Base-by-base conservation (phyloP, 2,329 filamentous ascomycete species). In the Fusarium sp. region DNA sequence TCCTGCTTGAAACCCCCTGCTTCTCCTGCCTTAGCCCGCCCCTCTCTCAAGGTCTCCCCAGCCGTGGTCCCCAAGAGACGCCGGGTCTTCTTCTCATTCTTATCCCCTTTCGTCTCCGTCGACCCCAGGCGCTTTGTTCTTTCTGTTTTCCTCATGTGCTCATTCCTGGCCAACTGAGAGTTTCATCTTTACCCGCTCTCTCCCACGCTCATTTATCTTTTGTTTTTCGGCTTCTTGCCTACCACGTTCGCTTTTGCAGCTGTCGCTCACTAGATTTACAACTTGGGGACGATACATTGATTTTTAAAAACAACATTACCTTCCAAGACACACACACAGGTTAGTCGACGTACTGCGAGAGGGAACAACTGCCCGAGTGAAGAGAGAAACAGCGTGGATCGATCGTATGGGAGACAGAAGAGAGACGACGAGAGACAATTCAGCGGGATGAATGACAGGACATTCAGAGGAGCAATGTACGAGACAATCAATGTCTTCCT, bases 81-180 rank as follows among this genome's bases (percentile, higher is more conserved):
- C 49, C 58, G 57, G 66, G 38, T 53, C 57, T 58, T 47, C 65
- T 53, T 63, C 44, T 55, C 61, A 46, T 65, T 65, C 61, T 59
- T 65, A 65, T 65, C 66, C 68, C 68, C 66, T 70, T 70, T 70
- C 58, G 63, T 53, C 56, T 67, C 67, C 60, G 53, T 59, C 54
- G 55, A 53, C 63, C 55, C 61, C 55, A 57, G 61, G 58, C 62
- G 62, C 60, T 65, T 67, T 65, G 52, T 66, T 69, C 59, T 46
- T 68, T 50, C 64, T 62, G 57, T 57, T 66, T 62, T 65, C 46
- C 57, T 72, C 66, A 57, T 71, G 61, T 69, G 71, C 71, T 72
- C 68, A 67, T 70, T 75, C 70, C 71, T 77, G 75, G 77, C 79
- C 80, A 83, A 84, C 80, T 78, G 81, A 82, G 81, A 79, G 80